phyloP scores from a whole-genome alignment of 768 basidiomycete genomes.

The Coprinopsis marcescibilis region DNA sequence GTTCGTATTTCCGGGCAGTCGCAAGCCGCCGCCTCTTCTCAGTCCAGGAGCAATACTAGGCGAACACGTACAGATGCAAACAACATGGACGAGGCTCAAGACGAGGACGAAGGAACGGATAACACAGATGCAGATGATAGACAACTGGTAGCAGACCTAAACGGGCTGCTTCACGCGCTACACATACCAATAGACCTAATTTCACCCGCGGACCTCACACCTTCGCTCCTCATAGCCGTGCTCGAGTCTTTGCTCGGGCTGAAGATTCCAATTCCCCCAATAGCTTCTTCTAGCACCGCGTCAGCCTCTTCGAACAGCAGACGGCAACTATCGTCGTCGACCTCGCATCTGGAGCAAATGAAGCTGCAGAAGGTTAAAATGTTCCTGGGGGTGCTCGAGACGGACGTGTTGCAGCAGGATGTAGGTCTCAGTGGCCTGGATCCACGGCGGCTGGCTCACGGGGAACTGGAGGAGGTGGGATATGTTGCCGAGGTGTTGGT shows the following conservation, averaged over 20 bases:
- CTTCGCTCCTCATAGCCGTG: constrained; percentile 64
- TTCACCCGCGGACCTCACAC: constrained; percentile 60
- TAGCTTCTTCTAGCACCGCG: constrained; percentile 17
- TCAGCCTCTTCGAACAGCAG: too few species aligned
- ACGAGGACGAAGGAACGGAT: constrained; percentile 3
- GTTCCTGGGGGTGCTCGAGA: constrained; percentile 68
- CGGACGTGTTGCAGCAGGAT: constrained; percentile 53
- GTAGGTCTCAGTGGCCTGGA: constrained; percentile 64
- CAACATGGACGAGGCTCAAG: too few species aligned
- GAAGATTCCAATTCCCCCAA: constrained; percentile 42
- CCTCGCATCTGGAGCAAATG: too few species aligned
- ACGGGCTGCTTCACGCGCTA: constrained; percentile 40
- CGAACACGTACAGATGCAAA: too few species aligned
- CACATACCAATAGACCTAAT: constrained; percentile 40
- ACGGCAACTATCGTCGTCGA: too few species aligned
- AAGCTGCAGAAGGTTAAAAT: constrained; percentile 67
- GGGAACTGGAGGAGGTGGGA: constrained; percentile 60
- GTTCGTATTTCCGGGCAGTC: too few species aligned
- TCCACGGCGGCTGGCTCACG: constrained; percentile 56
- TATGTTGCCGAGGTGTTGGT: constrained; percentile 64
- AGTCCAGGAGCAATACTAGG: too few species aligned
- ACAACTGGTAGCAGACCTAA: constrained; percentile 26
- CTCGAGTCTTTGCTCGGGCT: constrained; percentile 54
- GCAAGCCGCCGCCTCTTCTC: too few species aligned
- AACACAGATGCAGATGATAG: constrained; percentile 11